Percentiles rank a stretch among this genome's conserved stretches.
Evolutionary conservation across 805 yeast genomes (phyloP).

Genomic region (Lachancea sp.): DNA sequence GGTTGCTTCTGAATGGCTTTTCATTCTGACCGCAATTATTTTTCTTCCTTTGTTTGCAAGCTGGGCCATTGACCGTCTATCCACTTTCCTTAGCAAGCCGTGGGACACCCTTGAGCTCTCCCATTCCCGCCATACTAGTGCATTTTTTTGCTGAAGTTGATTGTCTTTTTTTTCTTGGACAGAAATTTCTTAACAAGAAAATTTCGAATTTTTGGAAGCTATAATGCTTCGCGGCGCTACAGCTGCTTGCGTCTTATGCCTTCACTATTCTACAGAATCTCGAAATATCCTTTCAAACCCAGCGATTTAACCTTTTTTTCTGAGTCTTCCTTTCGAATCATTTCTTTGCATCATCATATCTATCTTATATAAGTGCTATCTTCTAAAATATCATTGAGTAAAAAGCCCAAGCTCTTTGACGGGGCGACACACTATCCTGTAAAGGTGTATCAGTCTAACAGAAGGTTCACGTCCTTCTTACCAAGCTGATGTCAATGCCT

Average conservation of each 20-base stretch:
- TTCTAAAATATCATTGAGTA: not conserved
- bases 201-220: too few relatives aligned
- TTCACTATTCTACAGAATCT: too few relatives aligned
- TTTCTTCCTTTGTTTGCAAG: not conserved
- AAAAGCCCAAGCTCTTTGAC: too few relatives aligned
- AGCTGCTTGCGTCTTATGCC: too few relatives aligned
- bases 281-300: too few relatives aligned
- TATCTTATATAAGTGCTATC: not conserved
- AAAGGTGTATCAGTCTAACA: too few relatives aligned
- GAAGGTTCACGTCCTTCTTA: too few relatives aligned
- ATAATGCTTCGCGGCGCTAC: too few relatives aligned
- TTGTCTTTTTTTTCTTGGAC: not conserved
- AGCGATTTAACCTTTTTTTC: too few relatives aligned
- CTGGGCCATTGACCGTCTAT: slow-evolving; percentile 2
- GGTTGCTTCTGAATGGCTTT: slow-evolving; percentile 1
- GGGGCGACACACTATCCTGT: too few relatives aligned
- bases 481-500: too few relatives aligned
- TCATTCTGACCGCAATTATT: not conserved
- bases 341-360: not conserved
- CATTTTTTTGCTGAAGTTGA: slow-evolving; percentile 9
- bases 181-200: not conserved
- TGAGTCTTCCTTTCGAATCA: not conserved
- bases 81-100: not conserved
- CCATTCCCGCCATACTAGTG: slow-evolving; percentile 2
- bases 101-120: slow-evolving; percentile 4